Percentiles rank a stretch among this genome's conserved stretches.
Conservation (phyloP, 441 rosid species). For the Gossypium davidsonii region DNA sequence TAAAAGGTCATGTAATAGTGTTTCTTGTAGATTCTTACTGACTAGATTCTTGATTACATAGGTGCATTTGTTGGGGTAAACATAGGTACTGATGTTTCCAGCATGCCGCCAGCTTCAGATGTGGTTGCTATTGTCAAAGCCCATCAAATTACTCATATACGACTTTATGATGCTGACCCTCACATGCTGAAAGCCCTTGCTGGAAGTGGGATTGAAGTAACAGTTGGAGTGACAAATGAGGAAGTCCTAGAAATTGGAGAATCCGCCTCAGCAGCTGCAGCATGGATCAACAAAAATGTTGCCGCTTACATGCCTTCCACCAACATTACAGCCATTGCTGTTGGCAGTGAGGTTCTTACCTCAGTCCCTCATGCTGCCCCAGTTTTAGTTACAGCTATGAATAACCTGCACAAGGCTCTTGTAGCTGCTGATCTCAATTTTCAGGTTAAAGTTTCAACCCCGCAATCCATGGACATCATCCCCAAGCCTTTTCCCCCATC, state of each 20-base stretch:
- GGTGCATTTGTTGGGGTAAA: constrained; percentile 81
- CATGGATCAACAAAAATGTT: constrained; percentile 76
- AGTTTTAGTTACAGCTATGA: constrained; percentile 64
- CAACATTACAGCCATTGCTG: constrained; percentile 82
- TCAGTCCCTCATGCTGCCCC: constrained; percentile 62
- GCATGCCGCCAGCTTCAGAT: constrained; percentile 64
- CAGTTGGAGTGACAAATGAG: constrained; percentile 67
- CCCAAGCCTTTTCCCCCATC: constrained; percentile 91
- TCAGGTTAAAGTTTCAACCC: constrained; percentile 71
- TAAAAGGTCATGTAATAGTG: not conserved
- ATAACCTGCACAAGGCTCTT: constrained; percentile 75
- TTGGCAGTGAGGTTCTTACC: constrained; percentile 87
- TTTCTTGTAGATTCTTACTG: constrained; percentile 10
- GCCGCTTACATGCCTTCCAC: constrained; percentile 77
- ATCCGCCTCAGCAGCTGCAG: constrained; percentile 68
- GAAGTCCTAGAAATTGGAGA: constrained; percentile 73
- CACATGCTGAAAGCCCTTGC: constrained; percentile 82
- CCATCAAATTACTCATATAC: constrained; percentile 63
- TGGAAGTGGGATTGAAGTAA: constrained; percentile 65
- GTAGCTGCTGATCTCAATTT: constrained; percentile 77
- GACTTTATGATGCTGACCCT: constrained; percentile 72
- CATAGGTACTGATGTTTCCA: constrained; percentile 70
- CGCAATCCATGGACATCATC: constrained; percentile 74
- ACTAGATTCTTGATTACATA: constrained; percentile 23
- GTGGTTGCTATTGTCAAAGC: constrained; percentile 49